Evolutionary conservation across 2,329 filamentous ascomycete genomes (phyloP).

Genomic region (Alternaria rosae): DNA sequence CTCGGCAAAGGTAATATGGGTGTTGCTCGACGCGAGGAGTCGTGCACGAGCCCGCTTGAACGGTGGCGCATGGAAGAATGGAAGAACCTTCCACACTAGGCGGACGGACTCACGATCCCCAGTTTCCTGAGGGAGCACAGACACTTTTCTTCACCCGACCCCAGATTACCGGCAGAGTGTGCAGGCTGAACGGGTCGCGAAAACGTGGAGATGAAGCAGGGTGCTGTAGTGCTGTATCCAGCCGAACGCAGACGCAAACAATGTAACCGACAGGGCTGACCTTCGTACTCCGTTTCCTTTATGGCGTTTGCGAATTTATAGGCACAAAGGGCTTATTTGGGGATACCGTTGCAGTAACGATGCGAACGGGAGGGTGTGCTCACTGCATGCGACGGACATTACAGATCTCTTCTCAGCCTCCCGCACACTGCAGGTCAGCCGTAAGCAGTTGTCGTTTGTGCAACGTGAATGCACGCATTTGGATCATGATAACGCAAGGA

Average conservation of each 20-base stretch:
- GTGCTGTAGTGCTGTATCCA: not conserved
- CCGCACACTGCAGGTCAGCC: conserved; percentile 19
- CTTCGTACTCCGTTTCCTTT: conserved; percentile 8
- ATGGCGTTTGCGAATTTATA: not conserved
- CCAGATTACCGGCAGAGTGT: conserved; percentile 21
- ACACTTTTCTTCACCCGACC: conserved; percentile 10
- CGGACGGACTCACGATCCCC: conserved; percentile 5
- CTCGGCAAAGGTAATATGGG: conserved; percentile 3
- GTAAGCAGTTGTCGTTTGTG: conserved; percentile 17
- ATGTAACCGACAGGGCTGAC: conserved; percentile 7
- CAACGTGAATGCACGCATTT: conserved; percentile 4
- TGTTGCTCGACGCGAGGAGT: conserved; percentile 9
- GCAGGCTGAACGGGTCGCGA: conserved; percentile 20
- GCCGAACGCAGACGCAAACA: conserved; percentile 16
- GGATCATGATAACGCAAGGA: conserved; percentile 1
- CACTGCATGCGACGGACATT: conserved; percentile 38
- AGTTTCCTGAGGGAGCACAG: conserved; percentile 20
- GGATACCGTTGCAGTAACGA: conserved; percentile 1
- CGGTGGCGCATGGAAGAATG: conserved; percentile 17
- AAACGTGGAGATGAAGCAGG: conserved; percentile 11
- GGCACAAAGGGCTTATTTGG: not conserved
- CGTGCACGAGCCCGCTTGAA: not conserved
- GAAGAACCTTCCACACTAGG: conserved; percentile 19
- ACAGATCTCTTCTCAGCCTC: conserved; percentile 42
- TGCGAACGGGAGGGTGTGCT: conserved; percentile 35